Base-by-base conservation (phyloP, 148 eudicot species). In the Cornus controversa region DNA sequence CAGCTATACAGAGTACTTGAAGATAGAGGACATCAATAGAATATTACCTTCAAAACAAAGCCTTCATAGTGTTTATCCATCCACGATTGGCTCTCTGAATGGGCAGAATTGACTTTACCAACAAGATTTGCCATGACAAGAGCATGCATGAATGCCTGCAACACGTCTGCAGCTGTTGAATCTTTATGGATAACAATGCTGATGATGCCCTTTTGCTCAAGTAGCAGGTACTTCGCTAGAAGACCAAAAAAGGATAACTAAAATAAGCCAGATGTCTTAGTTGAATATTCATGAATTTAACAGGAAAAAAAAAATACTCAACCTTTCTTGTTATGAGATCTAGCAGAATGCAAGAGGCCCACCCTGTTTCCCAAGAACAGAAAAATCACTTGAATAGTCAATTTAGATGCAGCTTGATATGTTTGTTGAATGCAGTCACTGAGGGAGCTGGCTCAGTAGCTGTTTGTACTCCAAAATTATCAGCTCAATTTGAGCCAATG, bases 141-240 rank as follows among this genome's bases (percentile, higher is more conserved):
- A 22, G 95, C 98, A 81, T 93, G 98, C 40, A 92, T 65, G 81
- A 89, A 93, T 40, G 98, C 89, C 87, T 83, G 90, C 77, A 96
- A 78, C 79, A 89, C 84, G 79, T 96, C 92, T 68, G 80, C 77
- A 66, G 88, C 85, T 64, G 87, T 71, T 10, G 99, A 91, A 75
- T 91, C 94, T 82, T 85, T 93, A 57, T 93, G 99, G 89, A 90
- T 79, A 72, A 93, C 73, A 68, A 96, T 78, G 72, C 73, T 80
- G 78, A 93, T 73, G n/a, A 26, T 80, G 66, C 91, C 92, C 26
- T 86, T 90, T 70, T 79, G 85, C 82, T 90, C 84, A 68, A 90
- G 82, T 54, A 93, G 87, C 87, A 96, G 58, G 85, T 93, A 93
- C 79, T 86, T 93, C 28, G 84, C 98, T 96, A 71, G 31, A 71